Evolutionary conservation across 768 basidiomycete genomes (phyloP).

Genomic region (Tricholoma hemisulphureum): DNA sequence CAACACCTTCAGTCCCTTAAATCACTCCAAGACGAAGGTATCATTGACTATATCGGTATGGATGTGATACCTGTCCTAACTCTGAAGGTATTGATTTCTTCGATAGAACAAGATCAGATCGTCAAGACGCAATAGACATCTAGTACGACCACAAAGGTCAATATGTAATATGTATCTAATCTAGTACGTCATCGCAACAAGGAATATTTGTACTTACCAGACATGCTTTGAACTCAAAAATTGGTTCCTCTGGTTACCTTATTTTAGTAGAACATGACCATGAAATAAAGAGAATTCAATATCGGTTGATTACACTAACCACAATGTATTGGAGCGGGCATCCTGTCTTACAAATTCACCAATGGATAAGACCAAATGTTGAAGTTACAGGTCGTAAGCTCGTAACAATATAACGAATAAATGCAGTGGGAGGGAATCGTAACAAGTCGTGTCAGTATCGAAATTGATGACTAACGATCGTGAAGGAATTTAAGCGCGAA

Average conservation of each 20-base stretch:
- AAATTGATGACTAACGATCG: not conserved
- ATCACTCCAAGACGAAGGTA: constrained; percentile 24
- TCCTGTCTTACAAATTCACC: too few species aligned
- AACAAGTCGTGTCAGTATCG: not conserved
- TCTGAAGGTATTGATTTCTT: not conserved
- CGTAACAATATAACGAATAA: too few species aligned
- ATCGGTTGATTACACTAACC: too few species aligned
- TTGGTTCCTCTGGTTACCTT: too few species aligned
- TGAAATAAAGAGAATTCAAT: too few species aligned
- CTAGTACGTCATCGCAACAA: not conserved
- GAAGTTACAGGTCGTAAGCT: too few species aligned
- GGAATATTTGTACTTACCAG: not conserved
- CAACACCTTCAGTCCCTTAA: constrained; percentile 32
- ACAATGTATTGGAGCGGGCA: too few species aligned
- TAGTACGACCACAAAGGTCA: not conserved
- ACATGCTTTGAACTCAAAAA: not conserved
- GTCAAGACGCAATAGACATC: constrained; percentile 40
- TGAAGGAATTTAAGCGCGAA: not conserved
- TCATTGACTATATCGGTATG: constrained; percentile 50
- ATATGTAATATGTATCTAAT: not conserved
- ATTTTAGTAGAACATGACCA: too few species aligned
- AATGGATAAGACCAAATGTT: too few species aligned
- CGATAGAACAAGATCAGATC: constrained; percentile 41
- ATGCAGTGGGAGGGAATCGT: not conserved
- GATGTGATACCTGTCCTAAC: not conserved